These are phyloP conservation scores for Mrakiaceae sp. DNA, from an alignment of 1,284 basidiomycete genomes.

Conservation along the genomic window DNA sequence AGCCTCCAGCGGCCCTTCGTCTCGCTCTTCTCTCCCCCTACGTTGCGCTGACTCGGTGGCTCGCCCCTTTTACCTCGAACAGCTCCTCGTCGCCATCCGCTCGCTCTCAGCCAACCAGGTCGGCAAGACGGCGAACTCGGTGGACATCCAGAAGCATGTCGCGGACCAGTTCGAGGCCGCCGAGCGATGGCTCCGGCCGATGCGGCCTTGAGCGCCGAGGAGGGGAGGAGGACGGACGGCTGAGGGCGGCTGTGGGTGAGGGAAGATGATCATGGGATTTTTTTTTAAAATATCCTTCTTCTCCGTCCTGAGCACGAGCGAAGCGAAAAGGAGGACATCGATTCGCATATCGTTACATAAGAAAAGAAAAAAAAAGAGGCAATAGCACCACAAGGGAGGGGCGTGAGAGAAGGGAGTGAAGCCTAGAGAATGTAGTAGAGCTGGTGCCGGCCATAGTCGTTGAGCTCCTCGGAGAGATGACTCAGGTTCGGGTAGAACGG, in stretches of 20 bases:
- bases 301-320: background rate
- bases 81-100: conserved; percentile 81
- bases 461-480: conserved; percentile 75
- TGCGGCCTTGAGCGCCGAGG: conserved; percentile 48
- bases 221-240: background rate
- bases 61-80: conserved; percentile 21
- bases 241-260: background rate
- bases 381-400: background rate
- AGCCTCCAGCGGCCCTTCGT: conserved; percentile 14
- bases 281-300: background rate
- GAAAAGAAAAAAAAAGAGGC: background rate
- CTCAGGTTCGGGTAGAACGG: conserved; percentile 83
- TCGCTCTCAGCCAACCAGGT: conserved; percentile 66
- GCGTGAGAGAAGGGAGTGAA: background rate
- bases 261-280: background rate
- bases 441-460: conserved; percentile 74
- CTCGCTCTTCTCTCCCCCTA: conserved; percentile 2
- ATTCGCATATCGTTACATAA: background rate
- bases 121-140: conserved; percentile 47
- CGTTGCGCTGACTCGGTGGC: conserved; percentile 17
- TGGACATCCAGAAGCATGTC: conserved; percentile 43
- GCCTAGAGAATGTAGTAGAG: conserved; percentile 52
- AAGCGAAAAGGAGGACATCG: background rate
- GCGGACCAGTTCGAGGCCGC: conserved; percentile 91
- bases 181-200: conserved; percentile 81